Base-by-base conservation (phyloP, 2,329 filamentous ascomycete genomes). In the Aspergillus spinulosporus region DNA sequence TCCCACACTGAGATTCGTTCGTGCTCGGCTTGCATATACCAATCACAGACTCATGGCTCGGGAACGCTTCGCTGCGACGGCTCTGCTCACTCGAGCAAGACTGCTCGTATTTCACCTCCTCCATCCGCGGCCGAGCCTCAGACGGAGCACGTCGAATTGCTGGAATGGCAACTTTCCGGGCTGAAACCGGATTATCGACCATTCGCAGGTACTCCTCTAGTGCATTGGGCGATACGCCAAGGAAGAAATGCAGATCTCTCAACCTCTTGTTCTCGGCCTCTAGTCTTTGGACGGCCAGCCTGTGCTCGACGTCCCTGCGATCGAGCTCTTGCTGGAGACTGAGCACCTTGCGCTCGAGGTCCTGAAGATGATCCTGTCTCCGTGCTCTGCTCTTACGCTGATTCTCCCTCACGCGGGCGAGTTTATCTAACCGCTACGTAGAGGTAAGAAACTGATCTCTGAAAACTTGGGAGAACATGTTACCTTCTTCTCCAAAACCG, bases 321-420 rank as follows among this genome's bases (percentile, higher is more conserved):
- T 67, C 65, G 1, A 64, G 62, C 44, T 70, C 59, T 49, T 68
- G 62, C 51, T 74, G 65, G 26, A 58, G 64, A 1, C 36, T 49
- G 0, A 64, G 63, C 15, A 74, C 56, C 40, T 67, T 68, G 52
- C 72, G 65, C 50, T 74, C 70, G 11, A 74, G 55, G 31, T 74
- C 71, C n/a, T 66, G 69, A 40, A 69, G 64, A 54, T 74, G 65
- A 53, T 73, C 69, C 54, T 73, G 72, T 49, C 66, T 69, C 43
- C 65, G 63, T 2, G 72, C 71, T 37, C 72, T 66, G 48, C 72
- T 73, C 44, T 66, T 73, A 34, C 72, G 72, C 52, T 74, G 72
- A 32, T 74, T 74, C 31, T 74, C 72, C 14, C 72, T 62, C 31
- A 74, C 64, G 29, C 72, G 69, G 46, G 83, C 81, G 34, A 71